Percentiles rank a stretch among this genome's conserved stretches.
These are phyloP conservation scores for Coprinopsis marcescibilis DNA, from an alignment of 768 basidiomycete genomes.

Conservation along the genomic window DNA sequence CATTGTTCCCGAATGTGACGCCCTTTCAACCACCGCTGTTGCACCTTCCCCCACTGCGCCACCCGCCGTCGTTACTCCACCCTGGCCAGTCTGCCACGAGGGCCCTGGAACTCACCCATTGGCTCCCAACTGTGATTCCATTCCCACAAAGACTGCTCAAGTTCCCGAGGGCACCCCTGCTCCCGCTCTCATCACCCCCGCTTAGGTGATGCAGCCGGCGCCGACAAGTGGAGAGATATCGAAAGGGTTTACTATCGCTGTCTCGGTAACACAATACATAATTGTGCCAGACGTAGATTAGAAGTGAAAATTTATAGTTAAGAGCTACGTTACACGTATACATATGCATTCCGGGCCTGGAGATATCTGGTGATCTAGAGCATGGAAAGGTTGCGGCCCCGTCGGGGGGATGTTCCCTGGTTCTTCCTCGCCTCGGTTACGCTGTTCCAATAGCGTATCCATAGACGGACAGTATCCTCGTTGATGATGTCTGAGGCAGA, in stretches of 20 bases:
- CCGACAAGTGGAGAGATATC: background rate
- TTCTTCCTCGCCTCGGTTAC: background rate
- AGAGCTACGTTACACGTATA: too few relatives aligned
- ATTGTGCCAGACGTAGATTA: too few relatives aligned
- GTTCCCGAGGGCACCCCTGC: too few relatives aligned
- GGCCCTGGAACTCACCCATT: constrained; percentile 2
- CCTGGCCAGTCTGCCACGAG: constrained; percentile 5
- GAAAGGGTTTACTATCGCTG: background rate
- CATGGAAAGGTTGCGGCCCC: background rate
- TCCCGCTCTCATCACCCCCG: background rate
- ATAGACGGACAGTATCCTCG: too few relatives aligned
- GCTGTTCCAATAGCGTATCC: background rate
- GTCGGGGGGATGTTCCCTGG: background rate
- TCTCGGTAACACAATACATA: background rate
- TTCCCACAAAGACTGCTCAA: constrained; percentile 1
- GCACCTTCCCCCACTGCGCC: constrained; percentile 1
- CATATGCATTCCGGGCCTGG: background rate
- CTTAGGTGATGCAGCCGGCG: background rate
- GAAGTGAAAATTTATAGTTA: too few relatives aligned
- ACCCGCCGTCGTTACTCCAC: constrained; percentile 1
- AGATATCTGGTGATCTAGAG: background rate
- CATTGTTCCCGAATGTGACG: background rate
- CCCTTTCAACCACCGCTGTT: background rate
- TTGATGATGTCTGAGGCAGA: too few relatives aligned
- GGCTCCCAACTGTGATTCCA: background rate